phyloP scores from a whole-genome alignment of 768 basidiomycete species.

The Termitomyces sp. region DNA sequence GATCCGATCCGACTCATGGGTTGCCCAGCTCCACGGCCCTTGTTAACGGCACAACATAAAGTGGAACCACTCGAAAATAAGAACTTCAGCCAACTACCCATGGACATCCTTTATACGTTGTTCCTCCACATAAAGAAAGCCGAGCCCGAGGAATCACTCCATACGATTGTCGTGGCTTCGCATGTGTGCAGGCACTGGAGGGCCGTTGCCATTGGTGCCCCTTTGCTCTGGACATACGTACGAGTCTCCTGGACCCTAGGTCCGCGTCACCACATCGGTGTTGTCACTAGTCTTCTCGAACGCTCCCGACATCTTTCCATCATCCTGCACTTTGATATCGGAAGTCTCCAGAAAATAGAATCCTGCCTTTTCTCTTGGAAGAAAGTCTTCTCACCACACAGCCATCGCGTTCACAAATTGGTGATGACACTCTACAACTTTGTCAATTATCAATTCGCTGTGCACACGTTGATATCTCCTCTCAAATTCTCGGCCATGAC shows the following conservation, averaged over 20 bases:
- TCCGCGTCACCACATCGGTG: slow-evolving; percentile 1
- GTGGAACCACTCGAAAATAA: neutral
- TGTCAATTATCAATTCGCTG: neutral
- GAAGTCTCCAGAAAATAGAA: neutral
- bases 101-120: slow-evolving; percentile 13
- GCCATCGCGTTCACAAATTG: slow-evolving; percentile 7
- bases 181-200: slow-evolving; percentile 15
- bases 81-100: slow-evolving; percentile 5
- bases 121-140: slow-evolving; percentile 4
- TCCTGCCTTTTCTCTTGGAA: neutral
- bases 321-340: slow-evolving; percentile 8
- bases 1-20: neutral
- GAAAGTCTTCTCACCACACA: neutral
- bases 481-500: slow-evolving; percentile 1
- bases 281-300: slow-evolving; percentile 6
- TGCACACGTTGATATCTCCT: slow-evolving; percentile 2
- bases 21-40: neutral
- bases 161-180: slow-evolving; percentile 6
- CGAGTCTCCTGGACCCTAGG: slow-evolving; percentile 6
- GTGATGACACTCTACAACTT: neutral
- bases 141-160: slow-evolving; percentile 8
- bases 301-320: slow-evolving; percentile 11
- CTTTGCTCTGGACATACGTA: slow-evolving; percentile 15
- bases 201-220: slow-evolving; percentile 7
- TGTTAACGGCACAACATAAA: neutral